phyloP scores from a whole-genome alignment of 2,329 filamentous ascomycete species.

The Penicillium fuscoglaucum region DNA sequence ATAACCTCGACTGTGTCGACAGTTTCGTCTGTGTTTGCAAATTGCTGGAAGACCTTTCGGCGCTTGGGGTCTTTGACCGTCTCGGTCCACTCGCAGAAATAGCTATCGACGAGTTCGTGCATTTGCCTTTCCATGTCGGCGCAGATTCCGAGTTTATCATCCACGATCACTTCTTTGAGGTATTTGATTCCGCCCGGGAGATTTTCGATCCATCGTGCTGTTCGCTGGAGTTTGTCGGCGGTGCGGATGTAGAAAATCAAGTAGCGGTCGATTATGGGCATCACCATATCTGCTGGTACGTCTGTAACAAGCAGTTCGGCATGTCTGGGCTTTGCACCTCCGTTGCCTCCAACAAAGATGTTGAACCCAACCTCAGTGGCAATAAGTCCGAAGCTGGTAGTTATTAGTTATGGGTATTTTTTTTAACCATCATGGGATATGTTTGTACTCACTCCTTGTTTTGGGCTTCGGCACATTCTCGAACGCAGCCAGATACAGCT shows the following conservation, averaged over 20 bases:
- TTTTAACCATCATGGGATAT: neutral
- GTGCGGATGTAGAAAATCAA: conserved; percentile 93
- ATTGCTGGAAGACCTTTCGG: conserved; percentile 73
- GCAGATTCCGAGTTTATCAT: conserved; percentile 83
- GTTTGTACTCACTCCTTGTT: conserved; percentile 71
- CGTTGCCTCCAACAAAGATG: conserved; percentile 86
- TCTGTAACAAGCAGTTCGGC: conserved; percentile 83
- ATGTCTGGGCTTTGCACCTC: conserved; percentile 80
- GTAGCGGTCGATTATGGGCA: conserved; percentile 83
- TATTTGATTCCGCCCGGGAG: conserved; percentile 83
- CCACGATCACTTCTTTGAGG: conserved; percentile 75
- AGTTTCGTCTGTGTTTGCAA: conserved; percentile 76
- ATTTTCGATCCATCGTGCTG: conserved; percentile 81
- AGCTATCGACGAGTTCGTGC: conserved; percentile 77
- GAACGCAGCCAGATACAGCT: conserved; percentile 85
- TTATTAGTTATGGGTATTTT: conserved; percentile 11
- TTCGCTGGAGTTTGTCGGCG: conserved; percentile 84
- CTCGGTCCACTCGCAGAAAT: conserved; percentile 91
- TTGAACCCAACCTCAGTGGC: conserved; percentile 93
- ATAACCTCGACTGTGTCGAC: conserved; percentile 69
- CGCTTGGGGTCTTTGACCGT: conserved; percentile 69
- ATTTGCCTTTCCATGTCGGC: conserved; percentile 84
- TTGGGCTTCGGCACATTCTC: conserved; percentile 89
- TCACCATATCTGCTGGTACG: conserved; percentile 76
- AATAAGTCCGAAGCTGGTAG: conserved; percentile 74